These are phyloP conservation scores for Dioszegia hungarica DNA, from an alignment of 768 basidiomycete species.

Conservation along the genomic window DNA sequence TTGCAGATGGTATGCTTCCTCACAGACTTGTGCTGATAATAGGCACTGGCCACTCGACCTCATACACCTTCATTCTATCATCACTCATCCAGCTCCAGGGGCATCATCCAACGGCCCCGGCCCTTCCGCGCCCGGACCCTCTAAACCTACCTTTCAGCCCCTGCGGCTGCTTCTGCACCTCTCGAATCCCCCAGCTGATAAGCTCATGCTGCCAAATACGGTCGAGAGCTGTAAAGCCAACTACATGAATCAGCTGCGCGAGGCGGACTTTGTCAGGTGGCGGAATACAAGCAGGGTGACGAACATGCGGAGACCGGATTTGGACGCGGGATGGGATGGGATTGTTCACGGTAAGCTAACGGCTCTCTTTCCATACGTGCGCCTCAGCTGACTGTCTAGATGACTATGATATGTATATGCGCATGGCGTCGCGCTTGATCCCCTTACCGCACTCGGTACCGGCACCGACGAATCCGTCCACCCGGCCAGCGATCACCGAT, in stretches of 20 bases:
- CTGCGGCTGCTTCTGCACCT: slow-evolving; percentile 77
- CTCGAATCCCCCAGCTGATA: slow-evolving; percentile 78
- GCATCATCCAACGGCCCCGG: slow-evolving; percentile 53
- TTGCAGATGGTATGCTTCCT: slow-evolving; percentile 66
- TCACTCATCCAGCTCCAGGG: slow-evolving; percentile 20
- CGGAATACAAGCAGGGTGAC: slow-evolving; percentile 93
- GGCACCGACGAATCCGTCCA: neutral
- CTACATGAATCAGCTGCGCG: slow-evolving; percentile 93
- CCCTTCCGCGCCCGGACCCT: slow-evolving; percentile 48
- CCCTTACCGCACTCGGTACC: slow-evolving; percentile 57
- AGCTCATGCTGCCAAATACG: slow-evolving; percentile 71
- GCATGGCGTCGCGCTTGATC: slow-evolving; percentile 85
- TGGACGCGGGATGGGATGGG: slow-evolving; percentile 96
- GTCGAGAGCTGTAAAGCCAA: slow-evolving; percentile 84
- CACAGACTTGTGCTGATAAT: neutral
- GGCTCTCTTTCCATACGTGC: neutral
- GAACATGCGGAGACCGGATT: slow-evolving; percentile 78
- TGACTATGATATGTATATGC: slow-evolving; percentile 93
- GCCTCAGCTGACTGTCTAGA: slow-evolving; percentile 54
- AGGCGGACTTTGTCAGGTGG: slow-evolving; percentile 96
- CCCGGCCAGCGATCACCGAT: slow-evolving; percentile 56
- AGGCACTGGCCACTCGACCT: slow-evolving; percentile 99
- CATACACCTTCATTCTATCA: slow-evolving; percentile 63
- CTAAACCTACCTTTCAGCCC: slow-evolving; percentile 52
- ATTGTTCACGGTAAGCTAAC: slow-evolving; percentile 76